These are phyloP conservation scores for Aureobasidium sp. DNA, from an alignment of 2,329 filamentous ascomycete genomes.

Conservation along the genomic window DNA sequence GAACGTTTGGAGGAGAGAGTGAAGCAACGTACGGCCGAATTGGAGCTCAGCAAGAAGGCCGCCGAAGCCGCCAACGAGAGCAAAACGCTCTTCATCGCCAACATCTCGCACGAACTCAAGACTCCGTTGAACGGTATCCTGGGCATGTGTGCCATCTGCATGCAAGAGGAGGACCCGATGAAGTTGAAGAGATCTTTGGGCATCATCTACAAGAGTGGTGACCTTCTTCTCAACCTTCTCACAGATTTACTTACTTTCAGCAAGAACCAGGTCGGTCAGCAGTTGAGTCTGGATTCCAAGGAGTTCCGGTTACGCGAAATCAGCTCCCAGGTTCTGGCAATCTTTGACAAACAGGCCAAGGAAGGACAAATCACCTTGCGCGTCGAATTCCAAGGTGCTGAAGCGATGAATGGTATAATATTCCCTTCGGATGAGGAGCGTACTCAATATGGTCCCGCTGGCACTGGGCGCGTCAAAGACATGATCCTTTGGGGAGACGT, in stretches of 20 bases:
- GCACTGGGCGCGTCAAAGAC: slow-evolving; percentile 61
- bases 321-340: slow-evolving; percentile 69
- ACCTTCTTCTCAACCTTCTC: slow-evolving; percentile 73
- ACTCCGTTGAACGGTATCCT: slow-evolving; percentile 93
- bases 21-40: slow-evolving; percentile 67
- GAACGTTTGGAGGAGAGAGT: slow-evolving; percentile 77
- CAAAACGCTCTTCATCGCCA: slow-evolving; percentile 96
- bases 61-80: slow-evolving; percentile 93
- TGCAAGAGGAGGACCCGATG: slow-evolving; percentile 75
- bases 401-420: slow-evolving; percentile 24
- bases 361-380: slow-evolving; percentile 67
- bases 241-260: slow-evolving; percentile 88
- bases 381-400: slow-evolving; percentile 53
- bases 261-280: slow-evolving; percentile 87
- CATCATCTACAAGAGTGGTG: slow-evolving; percentile 81
- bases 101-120: slow-evolving; percentile 80
- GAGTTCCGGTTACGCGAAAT: slow-evolving; percentile 82
- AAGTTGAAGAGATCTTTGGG: slow-evolving; percentile 76
- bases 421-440: slow-evolving; percentile 22
- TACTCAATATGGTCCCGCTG: slow-evolving; percentile 45
- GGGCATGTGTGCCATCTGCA: slow-evolving; percentile 86
- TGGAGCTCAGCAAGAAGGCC: slow-evolving; percentile 83
- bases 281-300: slow-evolving; percentile 70
- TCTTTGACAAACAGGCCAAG: slow-evolving; percentile 82
- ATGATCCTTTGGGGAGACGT: slow-evolving; percentile 91